phyloP scores from a whole-genome alignment of 768 basidiomycete genomes.

The Suillus subaureus region DNA sequence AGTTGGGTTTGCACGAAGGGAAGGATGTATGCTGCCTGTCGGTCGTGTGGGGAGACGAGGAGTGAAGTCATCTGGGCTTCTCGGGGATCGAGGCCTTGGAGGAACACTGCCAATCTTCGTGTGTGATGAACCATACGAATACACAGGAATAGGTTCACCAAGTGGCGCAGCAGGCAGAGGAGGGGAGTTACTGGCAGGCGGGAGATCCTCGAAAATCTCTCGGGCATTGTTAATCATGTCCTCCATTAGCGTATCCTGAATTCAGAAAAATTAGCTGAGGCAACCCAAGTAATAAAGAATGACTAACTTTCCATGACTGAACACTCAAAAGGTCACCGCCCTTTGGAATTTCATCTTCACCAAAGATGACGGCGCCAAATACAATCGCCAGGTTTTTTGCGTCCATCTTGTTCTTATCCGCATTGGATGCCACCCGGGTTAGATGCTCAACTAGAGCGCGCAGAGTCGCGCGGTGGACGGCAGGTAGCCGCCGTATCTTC shows the following conservation, averaged over 20 bases:
- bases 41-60: slow-evolving; percentile 72
- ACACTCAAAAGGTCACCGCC: slow-evolving; percentile 75
- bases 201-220: slow-evolving; percentile 65
- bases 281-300: slow-evolving; percentile 33
- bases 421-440: slow-evolving; percentile 62
- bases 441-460: slow-evolving; percentile 84
- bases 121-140: slow-evolving; percentile 70
- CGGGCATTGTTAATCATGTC: slow-evolving; percentile 76
- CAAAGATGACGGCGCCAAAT: slow-evolving; percentile 87
- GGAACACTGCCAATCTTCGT: slow-evolving; percentile 62
- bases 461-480: slow-evolving; percentile 84
- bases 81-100: slow-evolving; percentile 24
- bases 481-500: slow-evolving; percentile 81
- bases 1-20: slow-evolving; percentile 54
- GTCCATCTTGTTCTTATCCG: slow-evolving; percentile 91
- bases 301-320: slow-evolving; percentile 69
- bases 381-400: slow-evolving; percentile 90
- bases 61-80: slow-evolving; percentile 64
- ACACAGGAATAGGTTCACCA: slow-evolving; percentile 58
- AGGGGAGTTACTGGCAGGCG: slow-evolving; percentile 50
- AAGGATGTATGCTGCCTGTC: slow-evolving; percentile 77
- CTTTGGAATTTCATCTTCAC: slow-evolving; percentile 88
- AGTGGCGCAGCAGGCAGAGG: slow-evolving; percentile 74
- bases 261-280: slow-evolving; percentile 16
- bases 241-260: slow-evolving; percentile 77